These are phyloP conservation scores for Bipolaris oryzae DNA, from an alignment of 2,329 filamentous ascomycete genomes.

Conservation along the genomic window DNA sequence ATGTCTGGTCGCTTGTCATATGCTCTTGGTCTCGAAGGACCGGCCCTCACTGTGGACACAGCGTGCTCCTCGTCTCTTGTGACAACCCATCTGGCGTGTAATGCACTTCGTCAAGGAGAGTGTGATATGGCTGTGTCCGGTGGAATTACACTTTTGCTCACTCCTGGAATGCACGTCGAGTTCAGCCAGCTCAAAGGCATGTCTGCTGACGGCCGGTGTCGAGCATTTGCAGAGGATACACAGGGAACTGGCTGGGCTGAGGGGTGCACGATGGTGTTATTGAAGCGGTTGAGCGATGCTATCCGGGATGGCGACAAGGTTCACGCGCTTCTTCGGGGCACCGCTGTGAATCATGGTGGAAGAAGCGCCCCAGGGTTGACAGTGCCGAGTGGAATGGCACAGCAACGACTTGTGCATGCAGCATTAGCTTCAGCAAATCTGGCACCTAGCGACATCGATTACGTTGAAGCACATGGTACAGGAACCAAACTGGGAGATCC, in stretches of 20 bases:
- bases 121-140: not conserved
- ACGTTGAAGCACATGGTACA: not conserved
- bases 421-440: not conserved
- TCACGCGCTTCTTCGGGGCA: not conserved
- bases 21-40: not conserved
- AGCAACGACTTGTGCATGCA: not conserved
- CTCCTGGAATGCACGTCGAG: not conserved
- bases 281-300: not conserved
- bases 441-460: not conserved
- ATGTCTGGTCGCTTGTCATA: not conserved
- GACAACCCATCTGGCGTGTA: not conserved
- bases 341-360: not conserved
- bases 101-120: not conserved
- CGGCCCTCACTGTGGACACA: not conserved
- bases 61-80: not conserved
- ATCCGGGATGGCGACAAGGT: not conserved
- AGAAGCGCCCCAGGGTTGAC: not conserved
- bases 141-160: not conserved
- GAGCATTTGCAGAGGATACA: not conserved
- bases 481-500: not conserved
- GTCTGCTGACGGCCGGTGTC: not conserved
- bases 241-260: not conserved
- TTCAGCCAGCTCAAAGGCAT: not conserved
- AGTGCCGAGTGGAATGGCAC: not conserved
- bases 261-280: not conserved